Percentiles rank a stretch among this genome's conserved stretches.
Evolutionary conservation across 148 eudicot genomes (phyloP).

Genomic region (Vaccinium vitisidaea): DNA sequence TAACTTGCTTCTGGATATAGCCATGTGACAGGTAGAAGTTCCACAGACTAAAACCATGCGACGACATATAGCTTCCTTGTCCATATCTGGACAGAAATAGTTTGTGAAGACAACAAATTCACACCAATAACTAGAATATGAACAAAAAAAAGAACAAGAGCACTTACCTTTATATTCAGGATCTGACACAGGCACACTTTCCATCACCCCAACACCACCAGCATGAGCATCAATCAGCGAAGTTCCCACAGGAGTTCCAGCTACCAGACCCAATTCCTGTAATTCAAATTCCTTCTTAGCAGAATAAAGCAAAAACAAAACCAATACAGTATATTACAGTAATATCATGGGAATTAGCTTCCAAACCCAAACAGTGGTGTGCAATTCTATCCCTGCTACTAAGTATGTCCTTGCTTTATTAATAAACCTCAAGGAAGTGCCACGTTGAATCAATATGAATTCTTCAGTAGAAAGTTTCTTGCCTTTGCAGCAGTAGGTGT

Average conservation of each 20-base stretch:
- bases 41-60: conserved; percentile 99
- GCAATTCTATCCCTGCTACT: conserved; percentile 10
- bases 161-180: conserved; percentile 39
- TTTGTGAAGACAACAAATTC: conserved; percentile 12
- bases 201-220: conserved; percentile 99
- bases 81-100: conserved; percentile 48
- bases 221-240: conserved; percentile 99
- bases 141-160: conserved; percentile 6
- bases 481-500: conserved; percentile 92
- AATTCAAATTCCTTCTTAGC: conserved; percentile 2
- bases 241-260: conserved; percentile 91
- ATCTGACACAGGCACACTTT: conserved; percentile 60
- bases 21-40: conserved; percentile 99
- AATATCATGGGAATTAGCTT: conserved; percentile 12
- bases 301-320: background rate
- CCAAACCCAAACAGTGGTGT: conserved; percentile 1
- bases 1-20: conserved; percentile 74
- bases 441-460: conserved; percentile 31
- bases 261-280: conserved; percentile 82
- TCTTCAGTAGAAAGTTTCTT: conserved; percentile 47
- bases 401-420: conserved; percentile 22
- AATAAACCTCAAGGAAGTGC: conserved; percentile 33
- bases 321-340: background rate
- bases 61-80: conserved; percentile 70
- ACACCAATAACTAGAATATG: background rate